Base-by-base conservation (phyloP, 73 alveolate species). In the Tetrahymena elliotti region DNA sequence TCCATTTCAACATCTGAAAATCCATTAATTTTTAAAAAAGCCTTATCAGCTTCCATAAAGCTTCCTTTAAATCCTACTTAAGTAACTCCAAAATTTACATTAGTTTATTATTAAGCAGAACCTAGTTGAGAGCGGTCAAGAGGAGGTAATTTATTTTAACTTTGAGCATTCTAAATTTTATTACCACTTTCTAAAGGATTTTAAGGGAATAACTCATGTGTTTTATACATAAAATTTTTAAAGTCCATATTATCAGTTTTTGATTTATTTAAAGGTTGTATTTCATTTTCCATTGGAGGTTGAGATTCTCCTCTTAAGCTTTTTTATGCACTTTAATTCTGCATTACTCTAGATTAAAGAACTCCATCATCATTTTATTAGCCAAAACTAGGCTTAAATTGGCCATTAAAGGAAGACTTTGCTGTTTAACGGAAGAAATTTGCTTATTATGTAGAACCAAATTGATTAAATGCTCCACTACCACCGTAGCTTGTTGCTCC, bases 1-100 rank as follows among this genome's bases (percentile, higher is more conserved):
- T 94, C 83, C 83, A 94, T 53, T 92, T 94, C 96, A 84, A 68
- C 88, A 24, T 68, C 88, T 6, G 34, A 27, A 68, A 68, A 68
- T 22, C 88, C 88, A 68, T 68, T 68, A 68, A 68, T 31, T 68
- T 68, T 68, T 68, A 68, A 68, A n/a, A 68, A 68, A 4, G 88
- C 88, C 88, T 68, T 68, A 27, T 68, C 88, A 27, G 88, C 88
- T 27, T 68, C 88, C 88, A 68, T 68, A 6, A 68, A 27, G 36
- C 88, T 68, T 6, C 88, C 88, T 68, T 31, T 31, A 68, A 27
- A 68, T 68, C 88, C 88, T 27, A 31, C 36, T 68, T 68, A 68
- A n/a, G 88, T 31, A 3, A 6, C 16, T 1, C 38, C 88, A 27
- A 27, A 36, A 68, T 68, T 68, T 68, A 24, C 6, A 68, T 68